A percentile compares a stretch with the other conserved stretches of the same genome.
These are phyloP conservation scores for Lathyrus oleraceus DNA, from an alignment of 306 rosid genomes.

Conservation along the genomic window DNA sequence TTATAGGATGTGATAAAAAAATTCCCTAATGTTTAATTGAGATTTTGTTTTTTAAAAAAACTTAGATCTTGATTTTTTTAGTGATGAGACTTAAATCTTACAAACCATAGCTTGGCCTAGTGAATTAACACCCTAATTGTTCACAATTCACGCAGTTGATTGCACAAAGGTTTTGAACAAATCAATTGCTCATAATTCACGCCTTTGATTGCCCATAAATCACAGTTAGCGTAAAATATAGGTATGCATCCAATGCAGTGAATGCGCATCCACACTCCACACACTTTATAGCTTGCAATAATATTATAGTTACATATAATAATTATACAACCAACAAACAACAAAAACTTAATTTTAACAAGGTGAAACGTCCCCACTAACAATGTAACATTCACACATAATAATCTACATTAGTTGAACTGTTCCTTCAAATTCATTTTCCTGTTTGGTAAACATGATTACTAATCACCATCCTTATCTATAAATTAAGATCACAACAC, in stretches of 20 bases:
- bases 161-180: conserved; percentile 2
- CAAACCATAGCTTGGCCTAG: background rate
- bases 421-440: conserved; percentile 36
- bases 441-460: conserved; percentile 27
- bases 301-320: background rate
- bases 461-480: background rate
- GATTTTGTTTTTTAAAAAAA: too few species aligned
- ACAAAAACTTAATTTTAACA: conserved; percentile 31
- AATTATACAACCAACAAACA: background rate
- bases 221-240: conserved; percentile 7
- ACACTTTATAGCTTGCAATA: background rate
- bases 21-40: too few species aligned
- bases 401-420: conserved; percentile 45
- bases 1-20: too few species aligned
- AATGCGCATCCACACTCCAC: background rate
- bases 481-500: background rate
- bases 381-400: background rate
- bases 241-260: background rate
- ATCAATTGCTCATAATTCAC: conserved; percentile 15
- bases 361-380: conserved; percentile 8
- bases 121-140: background rate
- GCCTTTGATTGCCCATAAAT: conserved; percentile 29
- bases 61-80: background rate
- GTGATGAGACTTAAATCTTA: background rate
- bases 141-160: conserved; percentile 8